Conservation (phyloP, 1,284 basidiomycete genomes). For the Pisolithus thermaeus region DNA sequence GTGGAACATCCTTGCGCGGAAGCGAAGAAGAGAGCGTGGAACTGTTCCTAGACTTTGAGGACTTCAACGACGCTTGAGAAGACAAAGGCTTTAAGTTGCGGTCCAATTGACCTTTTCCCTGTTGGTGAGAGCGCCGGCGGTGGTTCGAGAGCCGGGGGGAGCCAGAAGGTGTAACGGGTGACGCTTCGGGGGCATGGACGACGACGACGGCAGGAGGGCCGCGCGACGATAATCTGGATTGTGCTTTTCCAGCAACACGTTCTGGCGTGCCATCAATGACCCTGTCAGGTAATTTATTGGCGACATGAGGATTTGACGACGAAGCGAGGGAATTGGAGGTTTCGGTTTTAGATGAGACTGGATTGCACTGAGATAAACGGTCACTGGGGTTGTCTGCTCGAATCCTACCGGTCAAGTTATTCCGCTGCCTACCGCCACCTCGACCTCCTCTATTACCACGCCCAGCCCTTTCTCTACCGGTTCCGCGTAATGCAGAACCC, state of each 20-base stretch:
- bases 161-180: constrained; percentile 27
- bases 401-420: constrained; percentile 18
- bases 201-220: constrained; percentile 30
- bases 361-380: constrained; percentile 18
- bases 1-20: constrained; percentile 51
- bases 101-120: constrained; percentile 11
- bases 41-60: constrained; percentile 13
- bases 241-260: constrained; percentile 29
- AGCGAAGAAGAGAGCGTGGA: constrained; percentile 30
- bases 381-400: constrained; percentile 15
- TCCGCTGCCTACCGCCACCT: constrained; percentile 23
- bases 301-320: background rate
- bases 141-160: constrained; percentile 35
- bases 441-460: constrained; percentile 28
- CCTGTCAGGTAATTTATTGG: constrained; percentile 5
- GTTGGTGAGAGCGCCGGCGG: constrained; percentile 33
- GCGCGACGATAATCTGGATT: constrained; percentile 33
- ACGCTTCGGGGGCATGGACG: constrained; percentile 21
- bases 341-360: constrained; percentile 15
- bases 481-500: constrained; percentile 43
- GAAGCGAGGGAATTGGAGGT: constrained; percentile 16
- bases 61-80: constrained; percentile 19
- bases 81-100: constrained; percentile 13
- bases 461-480: constrained; percentile 29
- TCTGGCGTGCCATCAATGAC: constrained; percentile 14